A percentile compares a stretch with the other conserved stretches of the same genome.
These are phyloP conservation scores for Hymenotorrendiella dingleyae DNA, from an alignment of 2,329 filamentous ascomycete genomes.

Conservation along the genomic window DNA sequence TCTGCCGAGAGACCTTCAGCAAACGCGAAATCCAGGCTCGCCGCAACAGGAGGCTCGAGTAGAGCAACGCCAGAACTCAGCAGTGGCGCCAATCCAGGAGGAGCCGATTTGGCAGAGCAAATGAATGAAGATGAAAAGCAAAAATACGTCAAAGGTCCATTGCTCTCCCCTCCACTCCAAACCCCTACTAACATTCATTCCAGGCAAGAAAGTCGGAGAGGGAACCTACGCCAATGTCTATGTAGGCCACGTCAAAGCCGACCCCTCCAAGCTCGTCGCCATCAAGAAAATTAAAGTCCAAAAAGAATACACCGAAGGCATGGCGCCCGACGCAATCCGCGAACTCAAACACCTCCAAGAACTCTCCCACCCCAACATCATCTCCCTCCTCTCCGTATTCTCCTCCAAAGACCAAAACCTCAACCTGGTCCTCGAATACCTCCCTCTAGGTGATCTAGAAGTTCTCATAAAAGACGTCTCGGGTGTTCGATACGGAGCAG, in stretches of 20 bases:
- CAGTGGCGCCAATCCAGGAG: constrained; percentile 17
- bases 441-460: constrained; percentile 90
- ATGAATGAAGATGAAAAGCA: constrained; percentile 75
- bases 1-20: constrained; percentile 10
- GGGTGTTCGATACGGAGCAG: constrained; percentile 71
- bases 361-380: constrained; percentile 91
- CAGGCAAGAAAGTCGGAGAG: constrained; percentile 86
- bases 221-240: constrained; percentile 97
- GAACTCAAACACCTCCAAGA: constrained; percentile 96
- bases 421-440: constrained; percentile 88
- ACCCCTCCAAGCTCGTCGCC: constrained; percentile 72
- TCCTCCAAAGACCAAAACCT: constrained; percentile 94
- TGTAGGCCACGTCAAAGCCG: constrained; percentile 70
- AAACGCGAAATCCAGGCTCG: constrained; percentile 14
- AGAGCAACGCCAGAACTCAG: constrained; percentile 18
- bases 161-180: constrained; percentile 6
- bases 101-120: constrained; percentile 66
- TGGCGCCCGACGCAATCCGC: constrained; percentile 89
- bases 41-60: constrained; percentile 10
- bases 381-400: constrained; percentile 87
- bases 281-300: constrained; percentile 92
- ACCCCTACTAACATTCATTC: constrained; percentile 8
- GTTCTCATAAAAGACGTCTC: constrained; percentile 85
- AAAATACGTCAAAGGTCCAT: constrained; percentile 79
- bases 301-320: constrained; percentile 81